phyloP scores from a whole-genome alignment of 1,284 basidiomycete genomes.

The Rhodotorula sp. region DNA sequence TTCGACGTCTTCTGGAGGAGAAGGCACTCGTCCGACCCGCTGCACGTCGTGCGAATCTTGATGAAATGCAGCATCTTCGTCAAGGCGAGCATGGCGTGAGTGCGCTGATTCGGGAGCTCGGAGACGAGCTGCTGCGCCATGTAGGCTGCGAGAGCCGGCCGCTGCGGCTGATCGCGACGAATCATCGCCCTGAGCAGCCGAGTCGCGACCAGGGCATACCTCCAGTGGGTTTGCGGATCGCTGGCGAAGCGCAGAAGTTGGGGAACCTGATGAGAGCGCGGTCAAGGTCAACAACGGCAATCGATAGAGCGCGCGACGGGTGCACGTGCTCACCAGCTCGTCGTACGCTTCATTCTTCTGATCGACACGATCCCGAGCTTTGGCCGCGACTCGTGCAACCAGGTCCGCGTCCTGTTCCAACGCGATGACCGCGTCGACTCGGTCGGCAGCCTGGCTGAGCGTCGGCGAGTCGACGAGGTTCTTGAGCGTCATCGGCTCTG shows the following conservation, averaged over 20 bases:
- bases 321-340: conserved; percentile 50
- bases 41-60: conserved; percentile 80
- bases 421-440: conserved; percentile 39
- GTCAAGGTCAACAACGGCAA: neutral
- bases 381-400: conserved; percentile 46
- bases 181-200: conserved; percentile 71
- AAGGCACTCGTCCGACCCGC: conserved; percentile 63
- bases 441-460: conserved; percentile 45
- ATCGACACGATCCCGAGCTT: conserved; percentile 45
- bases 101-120: conserved; percentile 76
- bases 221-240: conserved; percentile 78
- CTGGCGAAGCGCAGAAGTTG: conserved; percentile 68
- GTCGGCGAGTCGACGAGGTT: conserved; percentile 29
- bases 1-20: conserved; percentile 78
- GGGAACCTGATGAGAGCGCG: conserved; percentile 54
- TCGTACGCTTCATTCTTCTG: conserved; percentile 52
- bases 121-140: conserved; percentile 55
- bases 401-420: conserved; percentile 42
- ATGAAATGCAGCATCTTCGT: conserved; percentile 72
- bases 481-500: conserved; percentile 46
- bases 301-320: neutral
- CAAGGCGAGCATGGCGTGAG: conserved; percentile 60
- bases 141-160: conserved; percentile 61
- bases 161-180: conserved; percentile 68
- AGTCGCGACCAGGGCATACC: conserved; percentile 77